Conservation (phyloP, 495 filamentous ascomycete genomes). For the Annulohypoxylon maeteangense region DNA sequence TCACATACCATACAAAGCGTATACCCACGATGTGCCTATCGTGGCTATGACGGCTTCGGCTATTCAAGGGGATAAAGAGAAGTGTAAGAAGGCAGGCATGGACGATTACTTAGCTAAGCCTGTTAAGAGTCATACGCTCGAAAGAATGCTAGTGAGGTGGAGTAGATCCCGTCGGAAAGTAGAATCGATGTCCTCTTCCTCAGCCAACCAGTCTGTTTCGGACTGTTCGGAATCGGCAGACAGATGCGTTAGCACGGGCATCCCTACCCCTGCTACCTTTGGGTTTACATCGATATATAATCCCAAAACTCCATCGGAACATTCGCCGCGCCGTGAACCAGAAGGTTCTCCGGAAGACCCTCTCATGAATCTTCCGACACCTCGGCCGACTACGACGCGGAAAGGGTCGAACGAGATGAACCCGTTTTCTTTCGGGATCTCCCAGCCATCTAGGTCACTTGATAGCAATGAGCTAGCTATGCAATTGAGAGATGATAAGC, state of each 20-base stretch:
- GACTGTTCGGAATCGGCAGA: constrained; percentile 50
- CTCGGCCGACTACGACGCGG: constrained; percentile 34
- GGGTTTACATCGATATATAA: constrained; percentile 17
- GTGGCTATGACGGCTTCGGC: constrained; percentile 86
- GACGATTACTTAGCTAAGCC: constrained; percentile 87
- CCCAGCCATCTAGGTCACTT: constrained; percentile 39
- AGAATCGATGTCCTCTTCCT: constrained; percentile 27
- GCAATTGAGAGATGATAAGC: constrained; percentile 51
- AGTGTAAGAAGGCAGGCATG: constrained; percentile 81
- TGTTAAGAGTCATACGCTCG: constrained; percentile 72
- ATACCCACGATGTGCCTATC: constrained; percentile 69
- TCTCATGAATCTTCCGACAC: constrained; percentile 41
- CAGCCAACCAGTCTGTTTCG: constrained; percentile 31
- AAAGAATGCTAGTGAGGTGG: constrained; percentile 70
- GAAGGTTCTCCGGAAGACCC: constrained; percentile 30
- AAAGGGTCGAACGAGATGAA: constrained; percentile 38
- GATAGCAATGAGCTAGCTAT: constrained; percentile 46
- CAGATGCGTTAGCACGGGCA: constrained; percentile 45
- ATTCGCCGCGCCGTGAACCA: not conserved
- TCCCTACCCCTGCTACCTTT: constrained; percentile 39
- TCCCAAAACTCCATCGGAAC: constrained; percentile 23
- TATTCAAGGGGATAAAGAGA: constrained; percentile 83
- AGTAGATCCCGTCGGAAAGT: constrained; percentile 30
- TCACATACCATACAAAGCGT: constrained; percentile 64
- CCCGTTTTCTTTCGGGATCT: constrained; percentile 31